Percentiles rank a stretch among this genome's conserved stretches.
Evolutionary conservation across 2,329 filamentous ascomycete genomes (phyloP).

Genomic region (Alternaria triticina): DNA sequence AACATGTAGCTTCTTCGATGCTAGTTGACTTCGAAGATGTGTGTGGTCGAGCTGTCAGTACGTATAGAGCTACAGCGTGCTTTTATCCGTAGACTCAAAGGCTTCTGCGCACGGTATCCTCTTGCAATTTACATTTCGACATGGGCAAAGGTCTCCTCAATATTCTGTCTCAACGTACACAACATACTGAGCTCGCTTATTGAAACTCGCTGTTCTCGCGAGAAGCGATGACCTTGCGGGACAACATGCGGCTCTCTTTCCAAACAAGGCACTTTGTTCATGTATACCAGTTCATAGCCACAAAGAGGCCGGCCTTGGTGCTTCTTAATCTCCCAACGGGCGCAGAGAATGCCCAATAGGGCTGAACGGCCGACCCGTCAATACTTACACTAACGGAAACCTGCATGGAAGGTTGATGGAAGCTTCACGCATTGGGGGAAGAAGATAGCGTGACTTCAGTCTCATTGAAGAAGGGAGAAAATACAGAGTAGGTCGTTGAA

Average conservation of each 20-base stretch:
- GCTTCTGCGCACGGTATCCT: neutral
- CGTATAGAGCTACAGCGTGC: neutral
- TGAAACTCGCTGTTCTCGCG: neutral
- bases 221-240: no score
- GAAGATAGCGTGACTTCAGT: neutral
- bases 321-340: neutral
- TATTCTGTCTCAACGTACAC: neutral
- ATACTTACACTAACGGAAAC: neutral
- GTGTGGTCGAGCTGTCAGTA: neutral
- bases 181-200: no score
- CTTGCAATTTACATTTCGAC: neutral
- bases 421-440: neutral
- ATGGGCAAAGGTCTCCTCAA: neutral
- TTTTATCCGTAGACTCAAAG: neutral
- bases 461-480: no score
- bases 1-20: neutral
- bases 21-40: no score
- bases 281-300: neutral
- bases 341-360: neutral
- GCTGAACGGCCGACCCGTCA: neutral
- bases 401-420: neutral
- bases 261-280: neutral
- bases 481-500: neutral
- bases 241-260: neutral
- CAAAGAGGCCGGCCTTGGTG: neutral